Evolutionary conservation across 331 rosid species (phyloP).

Genomic region (Arachis monticola): DNA sequence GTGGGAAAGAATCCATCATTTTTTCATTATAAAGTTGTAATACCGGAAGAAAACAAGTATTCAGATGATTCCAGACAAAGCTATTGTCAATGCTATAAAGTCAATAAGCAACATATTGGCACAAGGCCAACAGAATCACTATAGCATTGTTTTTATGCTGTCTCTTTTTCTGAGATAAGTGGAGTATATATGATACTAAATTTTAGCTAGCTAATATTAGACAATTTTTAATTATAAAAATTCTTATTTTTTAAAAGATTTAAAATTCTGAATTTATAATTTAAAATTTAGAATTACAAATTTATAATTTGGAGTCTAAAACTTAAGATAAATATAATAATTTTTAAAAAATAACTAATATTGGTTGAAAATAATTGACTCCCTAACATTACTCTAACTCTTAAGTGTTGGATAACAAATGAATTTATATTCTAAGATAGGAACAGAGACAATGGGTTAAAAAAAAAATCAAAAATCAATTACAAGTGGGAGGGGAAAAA

Average conservation of each 20-base stretch:
- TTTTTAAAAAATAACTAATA: too few relatives aligned
- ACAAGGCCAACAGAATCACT: slow-evolving; percentile 10
- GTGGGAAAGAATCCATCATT: background rate
- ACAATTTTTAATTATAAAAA: too few relatives aligned
- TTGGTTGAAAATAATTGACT: too few relatives aligned
- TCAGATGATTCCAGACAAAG: background rate
- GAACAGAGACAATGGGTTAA: slow-evolving; percentile 29
- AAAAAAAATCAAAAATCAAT: slow-evolving; percentile 48
- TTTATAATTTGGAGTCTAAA: too few relatives aligned
- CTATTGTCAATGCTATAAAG: background rate
- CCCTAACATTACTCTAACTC: too few relatives aligned
- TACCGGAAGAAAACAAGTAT: too few relatives aligned
- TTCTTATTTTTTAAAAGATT: too few relatives aligned
- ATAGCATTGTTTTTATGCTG: slow-evolving; percentile 1
- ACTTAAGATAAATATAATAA: too few relatives aligned
- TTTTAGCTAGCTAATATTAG: too few relatives aligned
- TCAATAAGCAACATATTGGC: slow-evolving; percentile 9
- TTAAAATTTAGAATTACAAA: too few relatives aligned
- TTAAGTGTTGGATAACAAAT: slow-evolving; percentile 7
- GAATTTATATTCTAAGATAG: slow-evolving; percentile 58
- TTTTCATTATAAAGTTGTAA: background rate
- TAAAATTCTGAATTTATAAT: too few relatives aligned
- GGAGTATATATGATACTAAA: too few relatives aligned
- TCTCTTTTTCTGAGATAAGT: background rate
- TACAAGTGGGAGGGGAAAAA: slow-evolving; percentile 48